Conservation (phyloP, 768 basidiomycete species). For the Macrolepiota fuliginosa region DNA sequence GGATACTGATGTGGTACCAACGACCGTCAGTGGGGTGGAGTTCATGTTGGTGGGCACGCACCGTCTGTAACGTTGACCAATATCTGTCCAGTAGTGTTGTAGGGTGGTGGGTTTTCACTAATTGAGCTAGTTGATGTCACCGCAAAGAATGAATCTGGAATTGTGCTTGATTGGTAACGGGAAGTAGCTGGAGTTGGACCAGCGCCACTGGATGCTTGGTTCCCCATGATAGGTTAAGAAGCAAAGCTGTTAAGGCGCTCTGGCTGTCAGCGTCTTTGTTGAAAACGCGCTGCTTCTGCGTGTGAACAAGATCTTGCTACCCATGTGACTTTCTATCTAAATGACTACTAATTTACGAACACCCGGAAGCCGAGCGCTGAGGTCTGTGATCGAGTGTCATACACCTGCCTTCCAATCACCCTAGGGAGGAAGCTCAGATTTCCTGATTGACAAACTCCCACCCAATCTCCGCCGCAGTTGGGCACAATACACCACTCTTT, state of each 20-base stretch:
- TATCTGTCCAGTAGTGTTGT: background rate
- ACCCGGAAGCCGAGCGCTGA: no score
- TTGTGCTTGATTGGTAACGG: background rate
- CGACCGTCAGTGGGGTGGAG: no score
- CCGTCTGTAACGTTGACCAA: background rate
- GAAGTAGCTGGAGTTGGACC: background rate
- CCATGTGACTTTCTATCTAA: no score
- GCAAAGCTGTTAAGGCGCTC: background rate
- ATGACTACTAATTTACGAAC: no score
- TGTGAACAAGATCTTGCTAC: background rate
- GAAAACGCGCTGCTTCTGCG: background rate
- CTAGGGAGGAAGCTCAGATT: no score
- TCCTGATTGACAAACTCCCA: no score
- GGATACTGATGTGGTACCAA: background rate
- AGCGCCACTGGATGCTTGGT: background rate
- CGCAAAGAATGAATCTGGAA: background rate
- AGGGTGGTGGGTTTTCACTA: background rate
- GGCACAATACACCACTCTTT: no score
- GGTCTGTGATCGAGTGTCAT: no score
- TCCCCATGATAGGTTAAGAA: background rate
- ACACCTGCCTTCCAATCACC: no score
- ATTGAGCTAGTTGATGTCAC: background rate
- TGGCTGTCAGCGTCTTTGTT: background rate
- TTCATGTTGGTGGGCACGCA: background rate
- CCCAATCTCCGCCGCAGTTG: no score